Percentiles rank a stretch among this genome's conserved stretches.
Conservation (phyloP, 306 rosid species). For the Arachis hypogaea region DNA sequence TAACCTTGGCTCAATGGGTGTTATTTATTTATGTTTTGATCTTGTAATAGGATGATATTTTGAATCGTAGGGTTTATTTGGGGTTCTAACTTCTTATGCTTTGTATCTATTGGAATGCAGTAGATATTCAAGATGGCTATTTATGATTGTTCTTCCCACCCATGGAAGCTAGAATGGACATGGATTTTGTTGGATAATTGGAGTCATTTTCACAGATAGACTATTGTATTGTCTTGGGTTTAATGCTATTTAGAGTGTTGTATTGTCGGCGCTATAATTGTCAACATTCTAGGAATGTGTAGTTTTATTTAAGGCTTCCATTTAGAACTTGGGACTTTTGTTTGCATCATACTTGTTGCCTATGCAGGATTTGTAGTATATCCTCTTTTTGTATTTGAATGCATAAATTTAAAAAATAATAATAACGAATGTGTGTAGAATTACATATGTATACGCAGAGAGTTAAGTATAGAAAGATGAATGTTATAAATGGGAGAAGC, state of each 20-base stretch:
- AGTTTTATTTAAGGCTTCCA: slow-evolving; percentile 9
- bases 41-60: neutral
- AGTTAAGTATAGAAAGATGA: neutral
- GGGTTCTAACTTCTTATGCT: slow-evolving; percentile 26
- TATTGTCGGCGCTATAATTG: slow-evolving; percentile 23
- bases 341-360: slow-evolving; percentile 19
- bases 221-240: slow-evolving; percentile 36
- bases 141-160: slow-evolving; percentile 20
- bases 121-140: slow-evolving; percentile 33
- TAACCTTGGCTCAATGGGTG: neutral
- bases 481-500: neutral
- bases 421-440: neutral
- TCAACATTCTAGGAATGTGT: slow-evolving; percentile 21
- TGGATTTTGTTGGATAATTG: slow-evolving; percentile 28
- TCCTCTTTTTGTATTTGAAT: slow-evolving; percentile 12
- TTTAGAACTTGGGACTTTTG: slow-evolving; percentile 19
- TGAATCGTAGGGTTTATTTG: slow-evolving; percentile 12
- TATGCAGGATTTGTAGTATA: neutral
- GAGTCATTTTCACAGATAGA: slow-evolving; percentile 9
- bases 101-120: slow-evolving; percentile 21
- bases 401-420: neutral
- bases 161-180: neutral
- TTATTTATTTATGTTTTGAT: slow-evolving; percentile 16
- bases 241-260: slow-evolving; percentile 16
- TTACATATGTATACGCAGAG: neutral